Percentiles rank a stretch among this genome's conserved stretches.
These are phyloP conservation scores for Lentinus brumalis DNA, from an alignment of 768 basidiomycete genomes.

Conservation along the genomic window DNA sequence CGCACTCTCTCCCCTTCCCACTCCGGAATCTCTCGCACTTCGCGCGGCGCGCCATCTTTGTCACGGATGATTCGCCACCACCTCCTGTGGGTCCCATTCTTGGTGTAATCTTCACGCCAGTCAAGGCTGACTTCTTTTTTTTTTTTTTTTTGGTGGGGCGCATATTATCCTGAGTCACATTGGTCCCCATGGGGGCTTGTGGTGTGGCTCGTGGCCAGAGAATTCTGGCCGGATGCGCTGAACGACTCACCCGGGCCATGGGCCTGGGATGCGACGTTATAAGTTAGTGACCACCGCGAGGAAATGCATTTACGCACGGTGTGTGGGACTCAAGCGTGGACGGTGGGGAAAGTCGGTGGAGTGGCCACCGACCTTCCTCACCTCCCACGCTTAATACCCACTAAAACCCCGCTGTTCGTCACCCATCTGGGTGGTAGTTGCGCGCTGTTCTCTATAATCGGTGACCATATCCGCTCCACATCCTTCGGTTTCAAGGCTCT, in stretches of 20 bases:
- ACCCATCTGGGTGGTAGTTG: background rate
- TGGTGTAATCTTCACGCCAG: no score
- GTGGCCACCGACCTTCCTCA: background rate
- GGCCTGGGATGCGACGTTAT: no score
- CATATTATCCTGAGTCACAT: background rate
- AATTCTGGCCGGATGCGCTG: background rate
- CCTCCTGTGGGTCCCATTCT: no score
- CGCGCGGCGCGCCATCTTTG: no score
- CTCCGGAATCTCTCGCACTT: no score
- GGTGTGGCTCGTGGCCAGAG: background rate
- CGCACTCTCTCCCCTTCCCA: no score
- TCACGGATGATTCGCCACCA: no score
- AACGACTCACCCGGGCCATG: background rate
- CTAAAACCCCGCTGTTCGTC: constrained; percentile 2
- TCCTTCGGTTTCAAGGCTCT: no score
- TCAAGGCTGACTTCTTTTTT: no score
- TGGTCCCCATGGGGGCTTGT: constrained; percentile 1
- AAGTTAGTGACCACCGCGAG: background rate
- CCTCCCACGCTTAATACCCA: constrained; percentile 4
- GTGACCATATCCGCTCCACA: background rate
- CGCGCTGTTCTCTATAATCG: background rate
- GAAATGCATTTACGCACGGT: constrained; percentile 13
- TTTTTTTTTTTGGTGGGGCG: no score
- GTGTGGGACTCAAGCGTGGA: constrained; percentile 8
- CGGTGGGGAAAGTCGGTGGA: background rate